phyloP scores from a whole-genome alignment of 2,329 filamentous ascomycete species.

The Dothidotthia symphoricarpi region DNA sequence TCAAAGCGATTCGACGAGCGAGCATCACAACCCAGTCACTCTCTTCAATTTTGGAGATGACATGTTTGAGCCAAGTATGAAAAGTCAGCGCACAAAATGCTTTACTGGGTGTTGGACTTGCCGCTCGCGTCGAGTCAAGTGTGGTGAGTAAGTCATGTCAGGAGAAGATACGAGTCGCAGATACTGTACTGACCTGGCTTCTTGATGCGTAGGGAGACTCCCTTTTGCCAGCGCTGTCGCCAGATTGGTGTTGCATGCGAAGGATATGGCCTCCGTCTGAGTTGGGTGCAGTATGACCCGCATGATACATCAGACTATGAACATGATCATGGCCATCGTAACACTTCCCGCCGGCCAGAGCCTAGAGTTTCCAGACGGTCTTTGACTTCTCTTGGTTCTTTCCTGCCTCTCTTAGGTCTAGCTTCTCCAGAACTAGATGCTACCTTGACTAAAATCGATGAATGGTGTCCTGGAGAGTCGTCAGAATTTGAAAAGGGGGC shows the following conservation, averaged over 20 bases:
- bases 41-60: not conserved
- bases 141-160: conserved; percentile 10
- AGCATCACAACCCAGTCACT: not conserved
- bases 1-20: conserved; percentile 2
- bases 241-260: conserved; percentile 6
- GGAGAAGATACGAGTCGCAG: not conserved
- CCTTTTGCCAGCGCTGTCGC: conserved; percentile 7
- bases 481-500: conserved; percentile 4
- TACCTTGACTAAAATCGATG: conserved; percentile 4
- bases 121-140: conserved; percentile 12
- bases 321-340: not conserved
- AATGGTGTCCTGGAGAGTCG: conserved; percentile 4
- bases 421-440: conserved; percentile 5
- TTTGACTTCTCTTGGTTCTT: not conserved
- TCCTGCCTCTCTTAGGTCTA: not conserved
- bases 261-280: conserved; percentile 12
- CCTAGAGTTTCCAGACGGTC: conserved; percentile 2
- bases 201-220: conserved; percentile 2
- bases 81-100: conserved; percentile 8
- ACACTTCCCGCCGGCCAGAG: not conserved
- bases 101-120: conserved; percentile 17
- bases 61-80: conserved; percentile 2
- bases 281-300: conserved; percentile 8
- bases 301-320: conserved; percentile 3
- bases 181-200: not conserved